Percentiles rank a stretch among this genome's conserved stretches.
phyloP scores from a whole-genome alignment of 768 basidiomycete species.

The Lactarius indigo region DNA sequence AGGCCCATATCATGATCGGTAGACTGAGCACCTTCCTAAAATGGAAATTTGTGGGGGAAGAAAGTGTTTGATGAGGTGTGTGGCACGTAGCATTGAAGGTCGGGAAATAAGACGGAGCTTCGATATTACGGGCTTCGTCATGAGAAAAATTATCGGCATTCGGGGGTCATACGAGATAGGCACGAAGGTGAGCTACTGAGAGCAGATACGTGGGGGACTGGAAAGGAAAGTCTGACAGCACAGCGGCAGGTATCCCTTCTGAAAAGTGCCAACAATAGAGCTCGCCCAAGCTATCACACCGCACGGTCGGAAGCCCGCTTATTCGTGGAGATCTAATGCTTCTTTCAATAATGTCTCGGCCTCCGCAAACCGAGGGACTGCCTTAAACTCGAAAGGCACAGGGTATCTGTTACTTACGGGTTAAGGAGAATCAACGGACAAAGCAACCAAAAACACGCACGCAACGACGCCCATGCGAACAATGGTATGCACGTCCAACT shows the following conservation, averaged over 20 bases:
- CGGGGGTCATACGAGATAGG: background rate
- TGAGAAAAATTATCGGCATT: background rate
- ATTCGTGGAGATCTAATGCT: background rate
- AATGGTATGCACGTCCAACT: background rate
- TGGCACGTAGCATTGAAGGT: no score
- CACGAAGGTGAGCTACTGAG: background rate
- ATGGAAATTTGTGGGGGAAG: no score
- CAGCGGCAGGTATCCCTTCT: background rate
- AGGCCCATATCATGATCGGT: no score
- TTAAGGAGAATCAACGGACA: background rate
- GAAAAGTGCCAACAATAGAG: background rate
- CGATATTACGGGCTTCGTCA: background rate
- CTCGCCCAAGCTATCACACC: background rate
- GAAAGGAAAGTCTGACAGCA: background rate
- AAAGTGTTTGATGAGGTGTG: no score
- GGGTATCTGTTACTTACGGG: background rate
- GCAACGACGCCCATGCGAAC: background rate
- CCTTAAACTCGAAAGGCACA: background rate
- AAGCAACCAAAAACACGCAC: background rate
- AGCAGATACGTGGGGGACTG: background rate
- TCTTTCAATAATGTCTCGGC: background rate
- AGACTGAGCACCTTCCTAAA: no score
- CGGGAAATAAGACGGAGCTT: background rate
- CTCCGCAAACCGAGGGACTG: conserved; percentile 5
- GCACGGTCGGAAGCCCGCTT: background rate